Base-by-base conservation (phyloP, 768 basidiomycete genomes). In the Amanita subjunquillea region DNA sequence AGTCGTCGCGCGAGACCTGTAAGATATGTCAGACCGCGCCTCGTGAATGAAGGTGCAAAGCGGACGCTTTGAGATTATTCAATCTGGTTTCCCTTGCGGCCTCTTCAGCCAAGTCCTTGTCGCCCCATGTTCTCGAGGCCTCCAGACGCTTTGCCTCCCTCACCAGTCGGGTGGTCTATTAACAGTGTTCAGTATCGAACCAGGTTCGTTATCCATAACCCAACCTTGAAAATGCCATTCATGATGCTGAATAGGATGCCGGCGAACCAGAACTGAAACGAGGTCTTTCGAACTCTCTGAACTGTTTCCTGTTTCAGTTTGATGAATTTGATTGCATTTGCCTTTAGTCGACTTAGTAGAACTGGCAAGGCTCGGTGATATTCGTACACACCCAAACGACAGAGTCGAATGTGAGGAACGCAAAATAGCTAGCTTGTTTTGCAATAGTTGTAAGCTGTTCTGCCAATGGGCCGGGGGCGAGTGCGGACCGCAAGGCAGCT, bases 391-490 rank as follows among this genome's bases (percentile, higher is more conserved):
- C 91, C 92, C 92, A 99, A 59, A 86, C 72, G 55, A 96, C 62
- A 46, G 81, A 78, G 65, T 99, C 96, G 60, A 87, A 81, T 8
- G 81, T 65, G 42, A 96, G 78, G 67, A 90, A 99, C 3, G 83
- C 85, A 56, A 91, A 92, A 72, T 97, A 98, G 2, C 79, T 78
- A 15, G 98, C 63, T 66, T 98, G 95, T 45, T 91, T 76, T 32
- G 77, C 83, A 58, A 96, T 81, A 22, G 87, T 82, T 0, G 86
- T 77, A 51, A 93, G 70, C 56, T 85, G 85, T 63, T 97, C 90
- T 9, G 76, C 68, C 1, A 82, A 58, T 52, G 82, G 77, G 5
- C 74, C 74, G 3, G 79, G 56, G 1, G 76, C 63, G 25, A 82
- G 67, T 3, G 81, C 70, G 17, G 87, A 83, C 48, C 83, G 84